Percentiles rank a stretch among this genome's conserved stretches.
These are phyloP conservation scores for Alternaria gaisen DNA, from an alignment of 2,329 filamentous ascomycete genomes.

Conservation along the genomic window DNA sequence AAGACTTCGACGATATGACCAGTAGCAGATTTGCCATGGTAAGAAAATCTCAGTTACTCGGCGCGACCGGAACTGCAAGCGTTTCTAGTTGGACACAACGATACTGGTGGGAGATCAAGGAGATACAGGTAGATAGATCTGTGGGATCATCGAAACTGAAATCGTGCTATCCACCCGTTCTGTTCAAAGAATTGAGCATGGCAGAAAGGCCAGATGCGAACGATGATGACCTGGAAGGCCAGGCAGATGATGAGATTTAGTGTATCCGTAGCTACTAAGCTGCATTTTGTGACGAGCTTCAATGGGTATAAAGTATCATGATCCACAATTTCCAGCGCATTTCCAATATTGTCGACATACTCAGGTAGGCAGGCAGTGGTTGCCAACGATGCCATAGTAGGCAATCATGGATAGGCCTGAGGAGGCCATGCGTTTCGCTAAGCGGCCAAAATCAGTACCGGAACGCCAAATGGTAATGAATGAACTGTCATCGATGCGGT, in stretches of 20 bases:
- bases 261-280: constrained; percentile 15
- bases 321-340: constrained; percentile 34
- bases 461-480: constrained; percentile 45
- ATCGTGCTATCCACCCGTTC: neutral
- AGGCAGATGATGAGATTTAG: constrained; percentile 27
- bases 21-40: neutral
- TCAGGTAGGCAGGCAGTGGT: constrained; percentile 43
- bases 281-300: constrained; percentile 28
- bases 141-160: neutral
- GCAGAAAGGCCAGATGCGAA: constrained; percentile 35
- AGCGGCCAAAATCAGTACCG: constrained; percentile 29
- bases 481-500: constrained; percentile 40
- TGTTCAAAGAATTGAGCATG: constrained; percentile 6
- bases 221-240: constrained; percentile 34
- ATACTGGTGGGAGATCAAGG: neutral
- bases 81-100: neutral
- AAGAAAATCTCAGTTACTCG: neutral
- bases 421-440: constrained; percentile 29
- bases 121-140: neutral
- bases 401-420: constrained; percentile 27
- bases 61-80: neutral
- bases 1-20: neutral
- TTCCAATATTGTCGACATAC: constrained; percentile 39
- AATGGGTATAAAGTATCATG: constrained; percentile 38
- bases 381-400: constrained; percentile 40